Percentiles rank a stretch among this genome's conserved stretches.
phyloP scores from a whole-genome alignment of 192 early-diverging fungal species.

The Entomortierella chlamydospora region DNA sequence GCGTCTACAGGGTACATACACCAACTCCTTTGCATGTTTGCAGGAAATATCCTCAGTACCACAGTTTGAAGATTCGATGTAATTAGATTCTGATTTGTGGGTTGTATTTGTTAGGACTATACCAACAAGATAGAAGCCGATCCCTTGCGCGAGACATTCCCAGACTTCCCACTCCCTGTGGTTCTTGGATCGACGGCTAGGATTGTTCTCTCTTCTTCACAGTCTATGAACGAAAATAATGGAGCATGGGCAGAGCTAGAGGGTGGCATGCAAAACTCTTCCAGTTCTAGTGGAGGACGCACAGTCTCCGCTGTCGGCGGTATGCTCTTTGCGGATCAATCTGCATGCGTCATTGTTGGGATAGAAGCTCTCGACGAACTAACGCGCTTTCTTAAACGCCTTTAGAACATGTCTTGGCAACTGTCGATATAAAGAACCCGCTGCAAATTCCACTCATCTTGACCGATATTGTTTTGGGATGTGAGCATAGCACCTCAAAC shows the following conservation, averaged over 20 bases:
- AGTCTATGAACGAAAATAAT: slow-evolving; percentile 64
- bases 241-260: slow-evolving; percentile 80
- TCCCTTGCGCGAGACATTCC: slow-evolving; percentile 56
- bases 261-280: slow-evolving; percentile 39
- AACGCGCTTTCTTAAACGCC: neutral
- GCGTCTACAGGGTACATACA: slow-evolving; percentile 74
- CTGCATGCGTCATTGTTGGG: neutral
- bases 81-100: neutral
- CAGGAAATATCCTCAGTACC: no score
- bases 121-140: slow-evolving; percentile 57
- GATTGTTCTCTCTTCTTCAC: slow-evolving; percentile 72
- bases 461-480: slow-evolving; percentile 72
- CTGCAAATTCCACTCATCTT: slow-evolving; percentile 76
- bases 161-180: slow-evolving; percentile 70
- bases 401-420: slow-evolving; percentile 78
- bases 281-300: slow-evolving; percentile 59
- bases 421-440: slow-evolving; percentile 75
- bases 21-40: slow-evolving; percentile 24
- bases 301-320: slow-evolving; percentile 82
- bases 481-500: slow-evolving; percentile 55
- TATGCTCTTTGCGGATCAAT: slow-evolving; percentile 26
- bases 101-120: slow-evolving; percentile 55
- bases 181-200: slow-evolving; percentile 67
- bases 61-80: neutral
- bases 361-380: neutral